Conservation (phyloP, 78 protist species). For the Guillardia theta region DNA sequence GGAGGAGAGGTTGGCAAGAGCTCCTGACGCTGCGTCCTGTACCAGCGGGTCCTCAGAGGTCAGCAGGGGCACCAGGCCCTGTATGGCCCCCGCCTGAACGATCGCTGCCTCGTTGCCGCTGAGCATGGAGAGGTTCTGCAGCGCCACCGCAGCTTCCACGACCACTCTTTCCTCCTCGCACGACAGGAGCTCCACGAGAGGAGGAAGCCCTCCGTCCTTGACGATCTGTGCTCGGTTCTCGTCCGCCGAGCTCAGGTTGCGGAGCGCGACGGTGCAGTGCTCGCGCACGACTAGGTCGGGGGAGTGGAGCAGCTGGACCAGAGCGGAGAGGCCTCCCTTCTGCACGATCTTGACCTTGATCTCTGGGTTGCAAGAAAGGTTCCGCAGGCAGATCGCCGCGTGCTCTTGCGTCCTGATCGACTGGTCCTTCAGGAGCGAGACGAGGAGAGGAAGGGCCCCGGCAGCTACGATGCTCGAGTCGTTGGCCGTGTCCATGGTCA, state of each 20-base stretch:
- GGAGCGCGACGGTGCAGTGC: conserved; percentile 1
- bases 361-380: conserved; percentile 8
- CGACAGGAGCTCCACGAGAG: neutral
- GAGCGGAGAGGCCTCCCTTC: neutral
- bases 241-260: neutral
- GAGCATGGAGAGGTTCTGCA: neutral
- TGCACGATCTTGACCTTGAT: conserved; percentile 40
- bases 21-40: conserved; percentile 17
- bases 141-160: conserved; percentile 22
- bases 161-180: neutral
- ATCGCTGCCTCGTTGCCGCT: conserved; percentile 18
- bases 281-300: neutral
- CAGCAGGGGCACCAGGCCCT: neutral
- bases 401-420: conserved; percentile 31
- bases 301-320: neutral
- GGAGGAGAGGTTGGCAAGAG: neutral
- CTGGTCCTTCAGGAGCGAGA: conserved; percentile 14
- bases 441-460: conserved; percentile 1
- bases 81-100: neutral
- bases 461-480: neutral
- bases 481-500: conserved; percentile 16
- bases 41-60: conserved; percentile 7
- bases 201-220: conserved; percentile 15
- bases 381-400: conserved; percentile 37
- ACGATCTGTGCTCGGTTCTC: neutral